phyloP scores from a whole-genome alignment of 2,329 filamentous ascomycete genomes.

The Monosporascus sp. region DNA sequence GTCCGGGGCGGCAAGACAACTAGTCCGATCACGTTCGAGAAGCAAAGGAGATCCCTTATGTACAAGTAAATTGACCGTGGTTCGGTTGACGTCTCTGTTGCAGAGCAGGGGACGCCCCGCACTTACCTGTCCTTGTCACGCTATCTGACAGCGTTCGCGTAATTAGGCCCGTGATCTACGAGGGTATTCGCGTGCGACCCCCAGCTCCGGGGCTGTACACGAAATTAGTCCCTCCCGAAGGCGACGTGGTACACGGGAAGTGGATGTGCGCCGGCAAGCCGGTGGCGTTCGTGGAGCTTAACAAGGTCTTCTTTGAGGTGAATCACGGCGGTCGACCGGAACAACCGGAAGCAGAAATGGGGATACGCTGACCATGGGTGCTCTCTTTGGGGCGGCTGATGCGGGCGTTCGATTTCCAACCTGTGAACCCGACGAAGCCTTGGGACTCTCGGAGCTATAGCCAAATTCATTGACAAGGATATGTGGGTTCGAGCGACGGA shows the following conservation, averaged over 20 bases:
- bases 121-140: too few species aligned
- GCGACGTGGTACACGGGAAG: slow-evolving; percentile 21
- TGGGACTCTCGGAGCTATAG: neutral
- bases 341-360: neutral
- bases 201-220: slow-evolving; percentile 26
- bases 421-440: slow-evolving; percentile 19
- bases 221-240: slow-evolving; percentile 21
- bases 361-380: neutral
- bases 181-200: slow-evolving; percentile 32
- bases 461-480: neutral
- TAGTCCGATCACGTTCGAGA: slow-evolving; percentile 15
- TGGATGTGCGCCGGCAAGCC: slow-evolving; percentile 37
- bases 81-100: too few species aligned
- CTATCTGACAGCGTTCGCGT: neutral
- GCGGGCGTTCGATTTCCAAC: slow-evolving; percentile 25
- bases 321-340: slow-evolving; percentile 3
- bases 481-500: neutral
- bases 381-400: slow-evolving; percentile 7
- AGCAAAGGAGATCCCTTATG: slow-evolving; percentile 25
- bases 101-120: too few species aligned
- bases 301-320: slow-evolving; percentile 40
- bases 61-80: slow-evolving; percentile 11
- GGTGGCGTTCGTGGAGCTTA: slow-evolving; percentile 37
- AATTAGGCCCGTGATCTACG: slow-evolving; percentile 33
- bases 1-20: slow-evolving; percentile 23